Percentiles rank a stretch among this genome's conserved stretches.
phyloP scores from a whole-genome alignment of 352 stramenopile species.

The Phytophthora pluvialis region DNA sequence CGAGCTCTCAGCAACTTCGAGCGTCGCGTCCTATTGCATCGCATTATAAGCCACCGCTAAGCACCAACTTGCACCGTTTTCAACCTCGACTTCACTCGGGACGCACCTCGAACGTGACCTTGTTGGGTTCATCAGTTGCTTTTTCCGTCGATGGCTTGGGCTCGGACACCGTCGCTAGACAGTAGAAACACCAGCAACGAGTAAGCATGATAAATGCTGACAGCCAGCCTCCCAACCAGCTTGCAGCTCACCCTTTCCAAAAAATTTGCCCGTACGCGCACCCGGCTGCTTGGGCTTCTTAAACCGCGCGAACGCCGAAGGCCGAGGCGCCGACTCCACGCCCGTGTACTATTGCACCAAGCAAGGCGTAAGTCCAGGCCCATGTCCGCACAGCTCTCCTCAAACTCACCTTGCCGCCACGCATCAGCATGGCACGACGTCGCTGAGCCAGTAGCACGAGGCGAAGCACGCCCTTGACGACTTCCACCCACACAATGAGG shows the following conservation, averaged over 20 bases:
- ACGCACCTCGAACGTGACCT: conserved; percentile 64
- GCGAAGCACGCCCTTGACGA: conserved; percentile 75
- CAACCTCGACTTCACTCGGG: neutral
- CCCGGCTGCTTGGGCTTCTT: conserved; percentile 68
- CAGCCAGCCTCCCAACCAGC: neutral
- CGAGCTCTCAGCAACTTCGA: conserved; percentile 38
- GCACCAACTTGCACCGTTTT: neutral
- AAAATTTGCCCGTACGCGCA: conserved; percentile 73
- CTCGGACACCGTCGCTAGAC: conserved; percentile 34
- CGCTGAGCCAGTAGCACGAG: conserved; percentile 70
- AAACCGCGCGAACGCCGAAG: conserved; percentile 67
- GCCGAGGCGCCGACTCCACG: conserved; percentile 48
- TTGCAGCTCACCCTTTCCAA: conserved; percentile 49
- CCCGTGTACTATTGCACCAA: conserved; percentile 53
- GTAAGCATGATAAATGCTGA: neutral
- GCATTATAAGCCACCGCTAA: neutral
- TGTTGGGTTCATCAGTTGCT: conserved; percentile 37
- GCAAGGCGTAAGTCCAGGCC: conserved; percentile 4
- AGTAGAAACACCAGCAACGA: neutral
- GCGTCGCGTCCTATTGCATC: conserved; percentile 54
- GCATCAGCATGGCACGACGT: conserved; percentile 61
- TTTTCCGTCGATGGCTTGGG: conserved; percentile 33
- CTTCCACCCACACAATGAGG: conserved; percentile 82
- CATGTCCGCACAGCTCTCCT: neutral
- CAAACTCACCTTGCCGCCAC: conserved; percentile 57